phyloP scores from a whole-genome alignment of 768 basidiomycete genomes.

The Kwoniella shandongensis region DNA sequence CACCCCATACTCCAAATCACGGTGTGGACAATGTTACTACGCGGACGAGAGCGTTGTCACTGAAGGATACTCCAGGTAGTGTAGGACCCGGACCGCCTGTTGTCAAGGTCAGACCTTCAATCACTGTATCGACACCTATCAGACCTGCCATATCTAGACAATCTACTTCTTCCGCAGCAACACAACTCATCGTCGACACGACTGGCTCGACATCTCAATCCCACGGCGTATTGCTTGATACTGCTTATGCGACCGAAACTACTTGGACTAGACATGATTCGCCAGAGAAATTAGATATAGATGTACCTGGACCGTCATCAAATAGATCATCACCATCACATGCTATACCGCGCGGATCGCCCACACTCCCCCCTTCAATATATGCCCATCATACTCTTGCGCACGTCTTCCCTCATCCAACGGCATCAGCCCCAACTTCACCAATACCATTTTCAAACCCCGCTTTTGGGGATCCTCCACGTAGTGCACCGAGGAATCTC shows the following conservation, averaged over 20 bases:
- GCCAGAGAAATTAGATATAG: slow-evolving; percentile 5
- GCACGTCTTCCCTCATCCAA: slow-evolving; percentile 27
- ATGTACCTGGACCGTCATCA: slow-evolving; percentile 5
- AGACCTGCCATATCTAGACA: slow-evolving; percentile 1
- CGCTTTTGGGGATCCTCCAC: background rate
- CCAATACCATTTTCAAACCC: slow-evolving; percentile 13
- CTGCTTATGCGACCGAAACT: background rate
- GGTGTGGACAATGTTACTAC: background rate
- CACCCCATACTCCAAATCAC: slow-evolving; percentile 12
- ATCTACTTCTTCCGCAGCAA: slow-evolving; percentile 4
- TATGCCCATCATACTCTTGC: slow-evolving; percentile 11
- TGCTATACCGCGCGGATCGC: slow-evolving; percentile 8
- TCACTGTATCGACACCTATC: background rate
- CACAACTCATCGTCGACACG: background rate
- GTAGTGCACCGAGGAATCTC: background rate
- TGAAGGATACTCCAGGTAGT: slow-evolving; percentile 3
- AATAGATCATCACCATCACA: slow-evolving; percentile 14
- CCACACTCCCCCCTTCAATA: background rate
- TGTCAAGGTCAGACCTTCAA: slow-evolving; percentile 7
- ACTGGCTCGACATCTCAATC: background rate
- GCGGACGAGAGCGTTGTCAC: slow-evolving; percentile 11
- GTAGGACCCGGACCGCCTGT: background rate
- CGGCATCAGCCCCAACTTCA: slow-evolving; percentile 35
- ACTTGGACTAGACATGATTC: slow-evolving; percentile 8
- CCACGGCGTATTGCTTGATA: background rate